Base-by-base conservation (phyloP, 305 asterid genomes). In the Fraxinus latifolia region DNA sequence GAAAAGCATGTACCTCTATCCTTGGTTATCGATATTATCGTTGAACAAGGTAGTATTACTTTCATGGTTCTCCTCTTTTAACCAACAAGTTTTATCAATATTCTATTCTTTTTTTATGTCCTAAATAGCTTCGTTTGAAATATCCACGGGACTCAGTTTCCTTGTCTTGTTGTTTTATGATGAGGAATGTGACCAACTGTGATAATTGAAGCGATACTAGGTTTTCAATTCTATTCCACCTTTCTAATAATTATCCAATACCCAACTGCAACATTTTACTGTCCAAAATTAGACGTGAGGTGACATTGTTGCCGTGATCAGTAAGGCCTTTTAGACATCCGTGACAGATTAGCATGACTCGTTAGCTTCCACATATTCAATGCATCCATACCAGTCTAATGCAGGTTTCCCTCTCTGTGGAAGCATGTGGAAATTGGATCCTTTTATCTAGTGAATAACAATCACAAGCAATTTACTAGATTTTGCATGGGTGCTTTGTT, bases 1-100 rank as follows among this genome's bases (percentile, higher is more conserved):
- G 91, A 90, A 89, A 91, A 85, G 93, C 94, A 79, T 34, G 88
- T 91, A 39, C 95, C 94, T 73, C 87, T 93, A 73, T 74, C 86
- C 68, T 80, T 89, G 85, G 90, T 93, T 75, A 88, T 91, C 11
- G 96, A 89, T 84, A 80, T 90, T 82, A 90, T 91, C 79, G 82
- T 86, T 36, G 97, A 93, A 84, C 96, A 93, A 90, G 97, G 97
- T 93, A 90, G 3, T 42, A 74, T 34, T 37, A 53, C 83, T 74
- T 77, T 65, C 2, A 37, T 31, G 27, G 17, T 23, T 25, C 23
- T 78, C 55, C 6, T 5, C 74, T 19, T 29, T 71, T 21, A 6
- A 37, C 21, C 62, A 80, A 33, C 0, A n/a, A 71, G 58, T 50
- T 9, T 50, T 73, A 8, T 50, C 17, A 34, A 15, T 82, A 27